Evolutionary conservation across 306 rosid genomes (phyloP), one percentile per base, ranked within the genome.

Genomic region (Mimosa pudica): DNA sequence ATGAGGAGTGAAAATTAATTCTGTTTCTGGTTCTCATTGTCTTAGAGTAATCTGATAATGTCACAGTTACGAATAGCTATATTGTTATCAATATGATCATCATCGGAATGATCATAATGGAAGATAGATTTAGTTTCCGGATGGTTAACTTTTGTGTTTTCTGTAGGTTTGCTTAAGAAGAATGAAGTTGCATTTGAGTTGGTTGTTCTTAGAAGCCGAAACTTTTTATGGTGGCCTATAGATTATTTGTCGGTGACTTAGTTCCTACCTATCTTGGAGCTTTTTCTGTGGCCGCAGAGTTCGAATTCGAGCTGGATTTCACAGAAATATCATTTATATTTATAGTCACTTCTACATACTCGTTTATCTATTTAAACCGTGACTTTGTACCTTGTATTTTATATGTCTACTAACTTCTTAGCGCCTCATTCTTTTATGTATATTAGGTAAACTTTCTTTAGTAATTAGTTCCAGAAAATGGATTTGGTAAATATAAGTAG

Each of bases 391-490:
- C 74, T 14, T 38, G 48, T 41, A 44, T 69, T 10, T 65, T 57
- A 58, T 20, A 71, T 71, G 67, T 46, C 79, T 38, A 45, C 17
- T 62, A 77, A 80, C 65, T 46, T 46, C 33, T 32, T 18, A 44
- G 20, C 76, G 79, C 79, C 73, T 48, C 46, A 35, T 36, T 79
- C 49, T 71, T 79, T 35, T 33, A 67, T 84, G 57, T 77, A 24
- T 66, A n/a, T 57, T 47, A 10, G 73, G 70, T 45, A 70, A 42
- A 33, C 73, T 70, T 70, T 11, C 44, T 52, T 60, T 57, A 24
- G 79, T 61, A 75, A 75, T 60, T 63, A 44, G 18, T 48, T 65
- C n/a, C 30, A 66, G 54, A 13, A 17, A 55, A 55, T 16, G 24
- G 7, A 55, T 55, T 6, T 55, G 7, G 30, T 55, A n/a, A 7